phyloP scores from a whole-genome alignment of 2,329 filamentous ascomycete species.

The Furcasterigmium furcatum region DNA sequence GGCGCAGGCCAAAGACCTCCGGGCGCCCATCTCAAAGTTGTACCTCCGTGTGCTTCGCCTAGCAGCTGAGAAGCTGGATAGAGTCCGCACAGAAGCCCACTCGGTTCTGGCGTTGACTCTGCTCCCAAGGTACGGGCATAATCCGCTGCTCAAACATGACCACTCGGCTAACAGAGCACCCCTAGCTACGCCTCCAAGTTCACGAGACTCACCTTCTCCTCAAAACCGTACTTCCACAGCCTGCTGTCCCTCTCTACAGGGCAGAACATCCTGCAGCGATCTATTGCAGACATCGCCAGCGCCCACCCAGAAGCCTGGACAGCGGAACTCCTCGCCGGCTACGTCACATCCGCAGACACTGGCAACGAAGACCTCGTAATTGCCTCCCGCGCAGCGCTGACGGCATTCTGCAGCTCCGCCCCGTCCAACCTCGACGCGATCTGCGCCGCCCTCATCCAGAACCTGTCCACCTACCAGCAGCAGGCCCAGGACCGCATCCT shows the following conservation, averaged over 20 bases:
- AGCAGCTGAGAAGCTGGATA: constrained; percentile 85
- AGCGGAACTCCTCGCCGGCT: constrained; percentile 59
- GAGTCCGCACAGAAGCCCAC: constrained; percentile 69
- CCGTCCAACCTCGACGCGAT: constrained; percentile 37
- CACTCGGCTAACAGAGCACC: background rate
- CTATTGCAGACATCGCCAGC: constrained; percentile 29
- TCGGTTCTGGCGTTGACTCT: constrained; percentile 44
- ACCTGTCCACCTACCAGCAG: constrained; percentile 43
- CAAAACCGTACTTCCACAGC: constrained; percentile 53
- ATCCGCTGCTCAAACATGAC: background rate
- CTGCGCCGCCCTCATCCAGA: constrained; percentile 47
- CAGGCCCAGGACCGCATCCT: constrained; percentile 66
- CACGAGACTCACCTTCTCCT: constrained; percentile 48
- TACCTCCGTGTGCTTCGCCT: constrained; percentile 60
- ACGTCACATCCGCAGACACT: constrained; percentile 72
- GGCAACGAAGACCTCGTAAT: constrained; percentile 74
- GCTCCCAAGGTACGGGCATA: constrained; percentile 37
- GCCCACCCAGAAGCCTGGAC: constrained; percentile 35
- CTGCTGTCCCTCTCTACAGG: constrained; percentile 45
- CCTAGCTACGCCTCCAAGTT: constrained; percentile 32
- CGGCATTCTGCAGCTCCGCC: constrained; percentile 45
- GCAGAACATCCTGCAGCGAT: constrained; percentile 26
- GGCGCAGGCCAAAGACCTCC: constrained; percentile 17
- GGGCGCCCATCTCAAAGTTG: constrained; percentile 30
- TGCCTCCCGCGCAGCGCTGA: constrained; percentile 63